Conservation (phyloP, 1,284 basidiomycete genomes). For the Wallemia hederae region DNA sequence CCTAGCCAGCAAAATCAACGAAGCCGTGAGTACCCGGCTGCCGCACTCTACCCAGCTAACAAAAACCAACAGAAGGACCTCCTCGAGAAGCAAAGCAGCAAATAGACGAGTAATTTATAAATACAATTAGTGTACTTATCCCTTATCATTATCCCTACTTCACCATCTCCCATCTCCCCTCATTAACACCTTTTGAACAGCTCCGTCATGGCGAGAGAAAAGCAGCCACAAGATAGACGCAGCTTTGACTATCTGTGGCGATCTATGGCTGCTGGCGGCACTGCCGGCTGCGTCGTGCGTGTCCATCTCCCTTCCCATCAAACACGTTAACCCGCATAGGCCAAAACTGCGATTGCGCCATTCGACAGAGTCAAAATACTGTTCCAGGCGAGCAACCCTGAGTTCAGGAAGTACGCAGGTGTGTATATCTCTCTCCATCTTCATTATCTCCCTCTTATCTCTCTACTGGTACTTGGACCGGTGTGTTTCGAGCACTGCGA, state of each 20-base stretch:
- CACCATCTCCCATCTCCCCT: no score
- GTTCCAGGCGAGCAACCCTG: conserved; percentile 87
- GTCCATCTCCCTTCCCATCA: conserved; percentile 1
- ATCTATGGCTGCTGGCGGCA: conserved; percentile 34
- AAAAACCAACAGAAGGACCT: not conserved
- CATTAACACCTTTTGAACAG: not conserved
- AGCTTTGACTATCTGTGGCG: not conserved
- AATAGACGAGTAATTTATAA: not conserved
- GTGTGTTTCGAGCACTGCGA: conserved; percentile 49
- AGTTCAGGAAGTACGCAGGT: conserved; percentile 83
- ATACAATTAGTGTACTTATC: not conserved
- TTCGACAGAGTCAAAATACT: conserved; percentile 96
- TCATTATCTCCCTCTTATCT: not conserved
- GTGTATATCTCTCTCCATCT: conserved; percentile 5
- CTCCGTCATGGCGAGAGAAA: not conserved
- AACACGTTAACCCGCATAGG: conserved; percentile 22
- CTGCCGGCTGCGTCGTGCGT: conserved; percentile 75
- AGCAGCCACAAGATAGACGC: not conserved
- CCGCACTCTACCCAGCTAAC: not conserved
- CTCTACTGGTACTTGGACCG: conserved; percentile 41
- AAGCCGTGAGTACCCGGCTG: conserved; percentile 23
- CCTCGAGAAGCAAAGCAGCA: not conserved
- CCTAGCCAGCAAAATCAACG: conserved; percentile 90
- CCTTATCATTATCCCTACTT: no score
- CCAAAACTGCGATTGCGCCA: conserved; percentile 88